Evolutionary conservation across 129 eudicot species (phyloP), one percentile per base, ranked within the genome.

Genomic region (Saussurea involucrata): DNA sequence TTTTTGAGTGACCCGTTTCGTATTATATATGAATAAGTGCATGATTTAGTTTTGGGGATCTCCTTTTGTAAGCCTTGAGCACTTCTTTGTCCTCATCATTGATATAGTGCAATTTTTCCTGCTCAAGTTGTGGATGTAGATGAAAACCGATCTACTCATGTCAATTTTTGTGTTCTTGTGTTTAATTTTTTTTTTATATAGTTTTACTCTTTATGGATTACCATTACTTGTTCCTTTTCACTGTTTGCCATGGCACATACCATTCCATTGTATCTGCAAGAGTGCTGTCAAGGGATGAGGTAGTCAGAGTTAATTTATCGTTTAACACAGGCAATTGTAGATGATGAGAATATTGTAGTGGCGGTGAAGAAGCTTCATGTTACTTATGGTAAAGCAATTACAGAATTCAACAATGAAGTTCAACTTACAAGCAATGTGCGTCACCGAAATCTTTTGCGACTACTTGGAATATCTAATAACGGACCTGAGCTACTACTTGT

Each of bases 341-440:
- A 84, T 66, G 85, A 78, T 68, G 88, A 86, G 55, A 58, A 75
- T 36, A n/a, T n/a, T n/a, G 25, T 87, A 17, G 84, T 87, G 34
- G 91, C 88, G 21, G 88, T 87, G 68, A 87, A 87, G 75, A 84
- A 34, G 60, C 72, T 87, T 18, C 44, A 60, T 12, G 61, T 87
- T 27, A 63, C 58, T 36, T 71, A 73, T 24, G 73, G 69, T 64
- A 76, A 82, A 79, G 86, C 82, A 68, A 82, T 78, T 34, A 69
- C 88, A 67, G 87, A 82, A 31, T 81, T 84, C 31, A 84, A 81
- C 12, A 81, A 64, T 34, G 91, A 87, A 71, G 88, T 87, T 32
- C 81, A 80, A 70, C 88, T 87, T 13, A 78, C 84, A 44, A 81
- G 91, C 24, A 87, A 87, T 68, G 91, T 82, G 29, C 91, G 82